Base-by-base conservation (phyloP, 2,329 filamentous ascomycete genomes). In the Colletotrichum shisoi region DNA sequence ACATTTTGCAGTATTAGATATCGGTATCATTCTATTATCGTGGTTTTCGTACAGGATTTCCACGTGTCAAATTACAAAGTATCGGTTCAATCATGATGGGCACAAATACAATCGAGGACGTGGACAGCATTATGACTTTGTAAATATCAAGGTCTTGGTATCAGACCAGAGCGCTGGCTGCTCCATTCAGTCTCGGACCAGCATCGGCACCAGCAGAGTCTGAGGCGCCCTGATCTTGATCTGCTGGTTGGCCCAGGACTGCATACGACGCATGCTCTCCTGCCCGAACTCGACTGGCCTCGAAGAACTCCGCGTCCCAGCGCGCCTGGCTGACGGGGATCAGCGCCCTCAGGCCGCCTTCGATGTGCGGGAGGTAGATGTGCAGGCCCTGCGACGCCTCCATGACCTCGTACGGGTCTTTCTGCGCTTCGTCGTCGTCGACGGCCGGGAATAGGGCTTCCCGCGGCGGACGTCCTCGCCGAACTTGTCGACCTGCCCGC, bases 281-380 rank as follows among this genome's bases (percentile, higher is more conserved):
- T 71, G 70, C 8, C 70, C 72, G 62, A 70, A 72, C 3, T 19
- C 39, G 2, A 76, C 73, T n/a, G 0, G 72, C 73, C 7, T 72
- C 71, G 4, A 70, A 65, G 63, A 79, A 79, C n/a, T 72, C 72
- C 21, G 64, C 63, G 63, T 79, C 77, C 77, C 76, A 79, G 9
- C 75, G 62, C 11, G 77, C 76, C 68, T 75, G 72, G 45, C 73
- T 74, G 0, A 78, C 72, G 4, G 76, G 77, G 5, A 54, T 34
- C 53, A 79, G 61, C 8, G 73, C 76, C 27, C 62, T 70, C 9
- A 79, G 39, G 39, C 74, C 72, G 1, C 70, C 71, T 21, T 75
- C 70, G 17, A 78, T 73, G 58, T 77, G 73, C 13, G 71, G 69
- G 4, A 78, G 69, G 51, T 74, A 79, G 34, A 78, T 63, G n/a